phyloP scores from a whole-genome alignment of 1,139 yeast genomes.

The Eremothecium cymbalariae region DNA sequence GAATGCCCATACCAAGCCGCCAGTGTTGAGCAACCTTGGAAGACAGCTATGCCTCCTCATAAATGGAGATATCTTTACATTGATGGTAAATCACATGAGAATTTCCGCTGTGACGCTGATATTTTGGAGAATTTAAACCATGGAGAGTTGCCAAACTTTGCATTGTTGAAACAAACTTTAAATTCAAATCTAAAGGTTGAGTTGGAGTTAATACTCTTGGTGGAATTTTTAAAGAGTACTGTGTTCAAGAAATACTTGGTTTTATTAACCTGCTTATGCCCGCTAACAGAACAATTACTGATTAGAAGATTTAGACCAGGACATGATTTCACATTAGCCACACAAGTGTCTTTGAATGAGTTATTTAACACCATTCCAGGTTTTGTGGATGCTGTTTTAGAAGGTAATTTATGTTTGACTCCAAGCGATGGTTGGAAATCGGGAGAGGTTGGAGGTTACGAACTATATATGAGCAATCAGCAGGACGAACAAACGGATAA shows the following conservation, averaged over 20 bases:
- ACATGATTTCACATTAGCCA: slow-evolving; percentile 85
- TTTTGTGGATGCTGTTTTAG: slow-evolving; percentile 33
- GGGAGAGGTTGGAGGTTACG: slow-evolving; percentile 92
- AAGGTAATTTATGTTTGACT: slow-evolving; percentile 68
- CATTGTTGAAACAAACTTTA: slow-evolving; percentile 29
- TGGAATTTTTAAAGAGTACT: slow-evolving; percentile 49
- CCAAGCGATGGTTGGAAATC: slow-evolving; percentile 77
- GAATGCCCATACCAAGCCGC: slow-evolving; percentile 51
- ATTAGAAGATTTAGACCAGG: slow-evolving; percentile 92
- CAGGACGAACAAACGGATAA: slow-evolving; percentile 38
- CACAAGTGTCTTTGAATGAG: slow-evolving; percentile 49
- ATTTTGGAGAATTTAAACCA: slow-evolving; percentile 32
- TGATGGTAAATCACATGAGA: slow-evolving; percentile 48
- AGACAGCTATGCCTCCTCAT: slow-evolving; percentile 87
- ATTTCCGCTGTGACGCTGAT: slow-evolving; percentile 24
- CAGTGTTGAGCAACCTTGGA: slow-evolving; percentile 72
- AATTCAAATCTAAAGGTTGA: slow-evolving; percentile 28
- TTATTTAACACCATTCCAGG: slow-evolving; percentile 30
- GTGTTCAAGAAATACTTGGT: slow-evolving; percentile 67
- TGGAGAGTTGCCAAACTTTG: slow-evolving; percentile 50
- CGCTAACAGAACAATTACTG: slow-evolving; percentile 58
- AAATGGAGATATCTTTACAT: slow-evolving; percentile 81
- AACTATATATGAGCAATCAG: slow-evolving; percentile 69
- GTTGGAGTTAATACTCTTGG: slow-evolving; percentile 43
- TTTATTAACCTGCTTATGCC: slow-evolving; percentile 53